Percentiles rank a stretch among this genome's conserved stretches.
Evolutionary conservation across 169 alveolate species (phyloP).

Genomic region (Theileria sp.): DNA sequence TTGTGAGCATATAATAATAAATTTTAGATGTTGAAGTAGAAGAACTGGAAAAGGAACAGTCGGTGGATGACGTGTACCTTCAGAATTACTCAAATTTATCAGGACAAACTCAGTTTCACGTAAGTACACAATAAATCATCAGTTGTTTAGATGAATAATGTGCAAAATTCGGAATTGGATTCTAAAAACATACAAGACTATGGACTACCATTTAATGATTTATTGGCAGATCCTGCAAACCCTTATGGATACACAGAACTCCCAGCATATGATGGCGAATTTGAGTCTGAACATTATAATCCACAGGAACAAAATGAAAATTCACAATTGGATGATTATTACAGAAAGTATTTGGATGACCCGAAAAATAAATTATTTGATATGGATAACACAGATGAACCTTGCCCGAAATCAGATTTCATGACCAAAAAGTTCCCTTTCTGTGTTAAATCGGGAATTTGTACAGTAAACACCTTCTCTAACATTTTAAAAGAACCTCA

Average conservation of each 20-base stretch:
- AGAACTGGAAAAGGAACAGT: background rate
- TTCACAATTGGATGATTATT: conserved; percentile 23
- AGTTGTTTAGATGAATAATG: background rate
- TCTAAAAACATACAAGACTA: background rate
- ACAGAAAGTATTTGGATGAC: conserved; percentile 34
- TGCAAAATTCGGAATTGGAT: conserved; percentile 3
- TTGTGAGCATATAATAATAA: too few relatives aligned
- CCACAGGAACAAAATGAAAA: background rate
- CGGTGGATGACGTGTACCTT: background rate
- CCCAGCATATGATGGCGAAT: background rate
- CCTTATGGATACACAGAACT: background rate
- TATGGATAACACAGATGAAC: background rate
- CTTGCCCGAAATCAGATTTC: background rate
- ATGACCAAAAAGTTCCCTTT: conserved; percentile 31
- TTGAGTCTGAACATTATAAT: background rate
- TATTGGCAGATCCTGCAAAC: conserved; percentile 2
- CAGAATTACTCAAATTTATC: background rate
- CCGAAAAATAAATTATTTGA: conserved; percentile 18
- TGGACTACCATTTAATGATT: conserved; percentile 12
- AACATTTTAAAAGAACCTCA: conserved; percentile 14
- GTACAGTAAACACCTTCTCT: conserved; percentile 22
- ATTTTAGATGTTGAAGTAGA: background rate
- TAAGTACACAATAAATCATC: background rate
- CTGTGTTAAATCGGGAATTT: conserved; percentile 22
- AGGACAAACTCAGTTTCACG: background rate